phyloP scores from a whole-genome alignment of 2,329 filamentous ascomycete species.

The Trichoderma sp. region DNA sequence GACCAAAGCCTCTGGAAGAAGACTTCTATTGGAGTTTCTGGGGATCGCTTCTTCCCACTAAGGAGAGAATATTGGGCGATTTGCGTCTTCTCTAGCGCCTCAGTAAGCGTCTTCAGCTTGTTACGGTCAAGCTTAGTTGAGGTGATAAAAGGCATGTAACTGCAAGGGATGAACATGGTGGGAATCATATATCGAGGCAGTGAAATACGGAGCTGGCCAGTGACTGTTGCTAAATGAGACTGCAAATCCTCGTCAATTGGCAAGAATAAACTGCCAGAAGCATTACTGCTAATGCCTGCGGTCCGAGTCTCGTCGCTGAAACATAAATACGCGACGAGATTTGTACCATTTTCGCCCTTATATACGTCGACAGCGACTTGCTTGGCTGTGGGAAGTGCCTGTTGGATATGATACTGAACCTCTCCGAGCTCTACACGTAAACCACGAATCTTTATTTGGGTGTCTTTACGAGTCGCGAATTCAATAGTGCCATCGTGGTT shows the following conservation, averaged over 20 bases:
- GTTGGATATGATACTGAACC: slow-evolving; percentile 13
- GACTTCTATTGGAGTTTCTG: slow-evolving; percentile 11
- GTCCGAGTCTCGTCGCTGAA: slow-evolving; percentile 13
- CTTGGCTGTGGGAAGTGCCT: not conserved
- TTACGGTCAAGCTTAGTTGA: slow-evolving; percentile 17
- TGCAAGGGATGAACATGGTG: slow-evolving; percentile 3
- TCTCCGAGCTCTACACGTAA: slow-evolving; percentile 18
- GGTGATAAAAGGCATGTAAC: slow-evolving; percentile 19
- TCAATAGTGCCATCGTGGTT: slow-evolving; percentile 27
- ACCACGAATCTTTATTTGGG: slow-evolving; percentile 19
- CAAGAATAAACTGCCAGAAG: not conserved
- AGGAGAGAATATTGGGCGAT: slow-evolving; percentile 9
- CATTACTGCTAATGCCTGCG: not conserved
- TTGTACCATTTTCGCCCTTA: not conserved
- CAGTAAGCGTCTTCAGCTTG: not conserved
- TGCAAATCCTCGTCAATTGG: not conserved
- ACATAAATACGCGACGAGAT: slow-evolving; percentile 7
- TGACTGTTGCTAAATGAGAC: not conserved
- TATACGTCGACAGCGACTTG: slow-evolving; percentile 17
- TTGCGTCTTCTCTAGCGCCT: not conserved
- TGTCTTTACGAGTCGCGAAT: slow-evolving; percentile 19
- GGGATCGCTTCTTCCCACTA: not conserved
- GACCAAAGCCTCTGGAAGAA: slow-evolving; percentile 15
- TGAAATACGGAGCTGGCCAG: not conserved
- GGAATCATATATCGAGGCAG: slow-evolving; percentile 19